Conservation (phyloP, 345 rosid species). For the Syzygium grande region DNA sequence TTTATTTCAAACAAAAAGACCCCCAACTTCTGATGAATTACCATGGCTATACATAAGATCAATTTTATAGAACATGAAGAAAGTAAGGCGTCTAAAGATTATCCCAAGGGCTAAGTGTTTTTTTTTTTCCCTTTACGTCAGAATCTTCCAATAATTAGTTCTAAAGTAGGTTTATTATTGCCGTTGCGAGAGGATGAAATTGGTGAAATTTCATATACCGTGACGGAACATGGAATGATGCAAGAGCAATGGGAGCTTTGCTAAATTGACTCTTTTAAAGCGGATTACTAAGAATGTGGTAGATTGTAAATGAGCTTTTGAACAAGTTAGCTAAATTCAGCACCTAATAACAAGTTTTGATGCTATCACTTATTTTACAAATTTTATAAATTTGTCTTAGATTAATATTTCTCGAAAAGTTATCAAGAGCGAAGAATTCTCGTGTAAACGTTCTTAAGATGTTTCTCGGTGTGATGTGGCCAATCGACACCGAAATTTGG, state of each 20-base stretch:
- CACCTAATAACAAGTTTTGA: neutral
- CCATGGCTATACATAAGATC: neutral
- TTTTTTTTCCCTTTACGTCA: neutral
- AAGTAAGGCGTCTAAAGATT: neutral
- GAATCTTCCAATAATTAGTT: neutral
- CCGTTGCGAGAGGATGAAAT: neutral
- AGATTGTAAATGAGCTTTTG: neutral
- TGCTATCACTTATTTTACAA: neutral
- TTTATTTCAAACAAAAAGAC: neutral
- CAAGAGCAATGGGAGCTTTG: neutral
- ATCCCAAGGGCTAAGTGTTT: neutral
- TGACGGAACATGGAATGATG: neutral
- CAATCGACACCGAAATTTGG: neutral
- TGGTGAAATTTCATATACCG: no score
- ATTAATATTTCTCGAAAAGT: neutral
- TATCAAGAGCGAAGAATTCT: neutral
- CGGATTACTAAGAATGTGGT: neutral
- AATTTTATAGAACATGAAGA: neutral
- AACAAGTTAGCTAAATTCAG: neutral
- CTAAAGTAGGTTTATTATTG: neutral
- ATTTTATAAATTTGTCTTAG: neutral
- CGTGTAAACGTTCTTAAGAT: neutral
- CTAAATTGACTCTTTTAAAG: neutral
- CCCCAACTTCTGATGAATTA: neutral
- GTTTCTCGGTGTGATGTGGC: neutral